Conservation (phyloP, 2,329 filamentous ascomycete species). For the Hortaea werneckii region DNA sequence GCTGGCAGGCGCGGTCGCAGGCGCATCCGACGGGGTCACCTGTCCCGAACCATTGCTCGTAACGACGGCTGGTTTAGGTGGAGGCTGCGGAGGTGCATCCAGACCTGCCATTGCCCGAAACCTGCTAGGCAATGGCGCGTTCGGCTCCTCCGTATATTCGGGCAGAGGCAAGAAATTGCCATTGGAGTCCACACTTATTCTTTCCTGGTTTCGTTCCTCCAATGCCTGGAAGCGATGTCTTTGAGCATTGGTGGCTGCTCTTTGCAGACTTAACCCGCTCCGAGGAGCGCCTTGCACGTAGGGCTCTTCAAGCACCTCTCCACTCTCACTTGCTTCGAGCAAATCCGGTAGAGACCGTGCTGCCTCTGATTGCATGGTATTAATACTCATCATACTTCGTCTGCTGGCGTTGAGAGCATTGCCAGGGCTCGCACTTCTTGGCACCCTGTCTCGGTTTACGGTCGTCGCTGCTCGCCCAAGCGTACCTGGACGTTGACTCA, state of each 20-base stretch:
- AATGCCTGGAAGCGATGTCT: slow-evolving; percentile 56
- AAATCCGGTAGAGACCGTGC: slow-evolving; percentile 22
- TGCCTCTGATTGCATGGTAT: slow-evolving; percentile 19
- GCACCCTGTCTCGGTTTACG: slow-evolving; percentile 7
- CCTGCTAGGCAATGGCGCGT: slow-evolving; percentile 27
- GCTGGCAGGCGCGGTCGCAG: slow-evolving; percentile 3
- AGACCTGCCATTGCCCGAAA: slow-evolving; percentile 28
- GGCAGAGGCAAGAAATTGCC: slow-evolving; percentile 76
- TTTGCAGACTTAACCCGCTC: slow-evolving; percentile 23
- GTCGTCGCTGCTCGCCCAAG: slow-evolving; percentile 27
- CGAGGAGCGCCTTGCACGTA: slow-evolving; percentile 25
- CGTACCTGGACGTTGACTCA: slow-evolving; percentile 22
- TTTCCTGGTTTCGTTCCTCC: slow-evolving; percentile 40
- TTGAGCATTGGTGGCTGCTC: slow-evolving; percentile 53
- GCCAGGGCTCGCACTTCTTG: slow-evolving; percentile 10
- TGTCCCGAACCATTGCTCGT: not conserved
- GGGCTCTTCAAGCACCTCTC: slow-evolving; percentile 22
- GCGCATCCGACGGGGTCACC: not conserved
- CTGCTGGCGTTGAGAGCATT: slow-evolving; percentile 8
- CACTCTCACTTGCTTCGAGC: slow-evolving; percentile 15
- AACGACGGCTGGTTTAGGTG: slow-evolving; percentile 5
- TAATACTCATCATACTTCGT: slow-evolving; percentile 15
- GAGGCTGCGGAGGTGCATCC: slow-evolving; percentile 16
- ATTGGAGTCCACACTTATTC: slow-evolving; percentile 49
- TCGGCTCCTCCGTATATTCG: slow-evolving; percentile 57